Conservation (phyloP, 768 basidiomycete species). For the Pulveroboletus sp. region DNA sequence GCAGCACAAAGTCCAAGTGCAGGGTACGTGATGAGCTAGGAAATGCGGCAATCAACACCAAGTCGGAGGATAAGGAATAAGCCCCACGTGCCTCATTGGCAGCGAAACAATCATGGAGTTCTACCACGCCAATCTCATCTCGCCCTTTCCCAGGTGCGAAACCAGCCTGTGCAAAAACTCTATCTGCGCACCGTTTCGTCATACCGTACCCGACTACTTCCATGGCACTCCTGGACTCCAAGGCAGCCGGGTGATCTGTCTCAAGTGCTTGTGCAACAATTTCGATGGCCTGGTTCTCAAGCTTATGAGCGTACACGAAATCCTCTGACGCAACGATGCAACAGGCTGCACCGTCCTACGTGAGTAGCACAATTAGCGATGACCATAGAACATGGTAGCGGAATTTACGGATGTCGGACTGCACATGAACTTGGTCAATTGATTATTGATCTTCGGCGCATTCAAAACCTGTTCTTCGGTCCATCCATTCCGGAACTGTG, state of each 20-base stretch:
- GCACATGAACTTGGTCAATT: conserved; percentile 82
- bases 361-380: background rate
- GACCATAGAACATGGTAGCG: background rate
- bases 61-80: background rate
- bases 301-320: conserved; percentile 64
- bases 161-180: conserved; percentile 68
- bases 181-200: conserved; percentile 63
- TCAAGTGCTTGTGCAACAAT: conserved; percentile 61
- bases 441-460: conserved; percentile 63
- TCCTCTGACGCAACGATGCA: conserved; percentile 75
- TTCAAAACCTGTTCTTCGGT: conserved; percentile 63
- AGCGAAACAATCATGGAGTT: conserved; percentile 84
- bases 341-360: conserved; percentile 69
- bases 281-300: conserved; percentile 86
- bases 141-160: conserved; percentile 57
- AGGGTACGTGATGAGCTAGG: conserved; percentile 73
- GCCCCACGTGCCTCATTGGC: conserved; percentile 59
- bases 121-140: conserved; percentile 76
- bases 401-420: conserved; percentile 69
- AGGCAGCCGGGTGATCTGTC: conserved; percentile 63
- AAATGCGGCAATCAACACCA: background rate
- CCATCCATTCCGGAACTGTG: conserved; percentile 81
- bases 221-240: conserved; percentile 67
- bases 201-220: conserved; percentile 79
- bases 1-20: conserved; percentile 65